A percentile compares a stretch with the other conserved stretches of the same genome.
These are phyloP conservation scores for Ogataea philodendri DNA, from an alignment of 805 yeast genomes.

Conservation along the genomic window DNA sequence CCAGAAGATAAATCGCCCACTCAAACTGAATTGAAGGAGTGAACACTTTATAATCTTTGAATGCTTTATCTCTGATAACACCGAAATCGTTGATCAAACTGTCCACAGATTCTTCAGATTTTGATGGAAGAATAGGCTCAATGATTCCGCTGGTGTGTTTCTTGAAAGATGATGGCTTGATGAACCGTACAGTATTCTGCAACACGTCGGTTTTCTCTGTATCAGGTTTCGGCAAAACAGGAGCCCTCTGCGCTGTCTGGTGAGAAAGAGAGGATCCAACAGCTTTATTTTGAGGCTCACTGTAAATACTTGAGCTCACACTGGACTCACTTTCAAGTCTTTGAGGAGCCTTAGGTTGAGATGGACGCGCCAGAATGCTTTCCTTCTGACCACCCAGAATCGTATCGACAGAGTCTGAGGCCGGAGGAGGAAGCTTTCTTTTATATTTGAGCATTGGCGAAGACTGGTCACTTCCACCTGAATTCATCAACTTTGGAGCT, in stretches of 20 bases:
- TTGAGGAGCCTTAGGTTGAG: conserved; percentile 1
- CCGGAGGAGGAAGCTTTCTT: conserved; percentile 29
- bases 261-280: no score
- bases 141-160: conserved; percentile 26
- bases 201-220: conserved; percentile 5
- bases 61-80: conserved; percentile 32
- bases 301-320: conserved; percentile 20
- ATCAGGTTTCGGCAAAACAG: conserved; percentile 7
- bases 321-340: conserved; percentile 17
- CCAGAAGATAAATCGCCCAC: conserved; percentile 60
- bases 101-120: conserved; percentile 30
- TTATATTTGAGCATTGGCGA: conserved; percentile 16
- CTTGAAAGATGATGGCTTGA: conserved; percentile 21
- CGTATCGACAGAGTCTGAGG: conserved; percentile 12
- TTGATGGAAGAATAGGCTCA: conserved; percentile 32
- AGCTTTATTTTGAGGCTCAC: no score
- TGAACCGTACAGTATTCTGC: conserved; percentile 6
- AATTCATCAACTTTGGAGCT: conserved; percentile 1
- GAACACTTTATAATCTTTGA: conserved; percentile 37
- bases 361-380: background rate
- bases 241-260: no score
- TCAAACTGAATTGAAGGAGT: conserved; percentile 55
- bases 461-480: background rate
- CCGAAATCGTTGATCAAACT: conserved; percentile 29
- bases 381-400: conserved; percentile 1